Evolutionary conservation across 805 yeast species (phyloP), one percentile per base, ranked within the genome.

Genomic region (Monosporozyma siamensis): DNA sequence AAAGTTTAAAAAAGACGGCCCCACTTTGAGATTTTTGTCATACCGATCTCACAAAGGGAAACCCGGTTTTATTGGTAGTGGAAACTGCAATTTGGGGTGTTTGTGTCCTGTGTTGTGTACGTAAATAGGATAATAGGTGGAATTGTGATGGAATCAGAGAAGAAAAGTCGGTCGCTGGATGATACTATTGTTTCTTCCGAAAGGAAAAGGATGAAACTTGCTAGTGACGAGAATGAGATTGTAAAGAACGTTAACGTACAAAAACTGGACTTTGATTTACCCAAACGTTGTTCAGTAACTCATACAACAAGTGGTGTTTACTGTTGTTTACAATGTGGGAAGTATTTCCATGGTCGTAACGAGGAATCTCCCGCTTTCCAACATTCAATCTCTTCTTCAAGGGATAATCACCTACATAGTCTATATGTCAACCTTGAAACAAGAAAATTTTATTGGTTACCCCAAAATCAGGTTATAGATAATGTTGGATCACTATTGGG

Each of bases 301-400:
- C 64, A 83, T 18, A 69, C 85, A 1, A 71, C 67, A 30, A 64
- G 71, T 17, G 80, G 82, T 51, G 72, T 84, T 1, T 82, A 83
- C 52, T 77, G 84, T 25, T 85, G 95, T 54, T 61, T 85, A 17
- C 71, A 70, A 0, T 85, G 95, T 61, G 90, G 89, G 26, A 78
- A 74, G 52, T 85, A 77, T 59, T 71, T 76, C 41, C 80, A 78
- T 50, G 95, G 95, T 1, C 67, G 87, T 20, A 72, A 77, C 1
- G 65, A 61, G 44, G 57, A 72, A n/a, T 75, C 89, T 0, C 78
- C 78, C 18, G 88, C 89, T 0, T 81, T 77, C 52, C 54, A 66
- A 12, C 95, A 85, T 56, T 71, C 87, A 1, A 67, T 84, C 15
- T 70, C 77, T 44, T 73, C 68, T 4, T 69, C 72, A 50, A 89